Percentiles rank a stretch among this genome's conserved stretches.
Evolutionary conservation across 805 yeast genomes (phyloP).

Genomic region (Yarrowia osloensis): DNA sequence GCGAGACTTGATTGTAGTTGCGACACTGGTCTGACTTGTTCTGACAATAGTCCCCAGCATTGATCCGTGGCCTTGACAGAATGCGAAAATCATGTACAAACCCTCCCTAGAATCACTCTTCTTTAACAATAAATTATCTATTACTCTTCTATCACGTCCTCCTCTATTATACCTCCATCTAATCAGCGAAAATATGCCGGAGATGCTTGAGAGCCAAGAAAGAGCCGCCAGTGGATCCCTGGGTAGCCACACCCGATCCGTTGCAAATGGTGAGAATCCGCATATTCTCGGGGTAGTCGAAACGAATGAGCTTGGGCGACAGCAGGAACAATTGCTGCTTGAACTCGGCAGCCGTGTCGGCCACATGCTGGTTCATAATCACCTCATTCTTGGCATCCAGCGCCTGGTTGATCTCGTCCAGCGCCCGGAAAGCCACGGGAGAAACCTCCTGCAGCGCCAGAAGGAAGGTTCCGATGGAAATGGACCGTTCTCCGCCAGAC

Average conservation of each 20-base stretch:
- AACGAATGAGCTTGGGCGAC: slow-evolving; percentile 26
- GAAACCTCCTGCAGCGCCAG: slow-evolving; percentile 89
- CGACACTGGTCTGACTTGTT: too few relatives aligned
- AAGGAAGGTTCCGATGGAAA: slow-evolving; percentile 85
- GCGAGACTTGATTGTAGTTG: too few relatives aligned
- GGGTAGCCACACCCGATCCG: slow-evolving; percentile 1
- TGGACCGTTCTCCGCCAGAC: slow-evolving; percentile 98
- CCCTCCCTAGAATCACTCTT: too few relatives aligned
- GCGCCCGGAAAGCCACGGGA: slow-evolving; percentile 87
- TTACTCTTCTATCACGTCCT: neutral
- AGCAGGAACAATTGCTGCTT: slow-evolving; percentile 25
- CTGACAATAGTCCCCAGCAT: too few relatives aligned
- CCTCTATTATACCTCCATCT: neutral
- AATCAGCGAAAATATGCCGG: neutral
- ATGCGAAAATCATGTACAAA: too few relatives aligned
- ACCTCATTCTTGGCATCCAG: slow-evolving; percentile 91
- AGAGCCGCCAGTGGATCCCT: neutral
- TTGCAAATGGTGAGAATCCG: slow-evolving; percentile 18
- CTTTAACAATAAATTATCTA: neutral
- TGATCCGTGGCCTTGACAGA: too few relatives aligned
- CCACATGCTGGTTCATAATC: slow-evolving; percentile 26
- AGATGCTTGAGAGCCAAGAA: neutral
- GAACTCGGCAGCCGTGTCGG: neutral
- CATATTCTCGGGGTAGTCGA: slow-evolving; percentile 3
- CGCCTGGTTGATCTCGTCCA: slow-evolving; percentile 98